These are phyloP conservation scores for Blastobotrys elegans DNA, from an alignment of 1,139 yeast species.

Conservation along the genomic window DNA sequence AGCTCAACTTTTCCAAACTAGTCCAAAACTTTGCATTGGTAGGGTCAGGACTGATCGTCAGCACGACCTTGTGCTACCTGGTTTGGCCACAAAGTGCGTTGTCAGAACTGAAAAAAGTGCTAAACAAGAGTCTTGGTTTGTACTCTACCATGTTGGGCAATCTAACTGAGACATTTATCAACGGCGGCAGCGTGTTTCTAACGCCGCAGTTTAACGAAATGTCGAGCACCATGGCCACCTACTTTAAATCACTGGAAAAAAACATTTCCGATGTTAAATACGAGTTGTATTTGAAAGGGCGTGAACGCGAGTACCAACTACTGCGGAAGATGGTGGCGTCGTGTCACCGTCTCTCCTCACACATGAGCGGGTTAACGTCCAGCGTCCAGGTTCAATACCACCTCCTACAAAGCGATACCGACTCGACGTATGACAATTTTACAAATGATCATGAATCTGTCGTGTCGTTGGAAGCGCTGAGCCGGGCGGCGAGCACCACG, in stretches of 20 bases:
- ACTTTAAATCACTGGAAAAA: constrained; percentile 40
- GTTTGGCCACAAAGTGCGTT: constrained; percentile 65
- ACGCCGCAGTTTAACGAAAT: constrained; percentile 39
- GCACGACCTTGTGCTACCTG: constrained; percentile 54
- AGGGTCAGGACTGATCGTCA: constrained; percentile 53
- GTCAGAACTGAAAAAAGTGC: constrained; percentile 40
- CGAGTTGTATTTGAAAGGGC: constrained; percentile 54
- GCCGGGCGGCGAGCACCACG: not conserved
- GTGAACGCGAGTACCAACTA: constrained; percentile 48
- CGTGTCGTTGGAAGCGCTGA: constrained; percentile 13
- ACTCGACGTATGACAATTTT: constrained; percentile 15
- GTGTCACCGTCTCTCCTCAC: constrained; percentile 50
- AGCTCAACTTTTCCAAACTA: constrained; percentile 54
- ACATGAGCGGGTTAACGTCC: constrained; percentile 61
- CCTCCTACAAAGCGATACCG: constrained; percentile 34
- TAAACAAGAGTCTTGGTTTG: constrained; percentile 50
- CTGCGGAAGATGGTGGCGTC: constrained; percentile 47
- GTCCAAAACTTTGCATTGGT: constrained; percentile 56
- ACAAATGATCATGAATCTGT: constrained; percentile 13
- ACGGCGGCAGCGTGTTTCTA: constrained; percentile 40
- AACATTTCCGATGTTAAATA: constrained; percentile 56
- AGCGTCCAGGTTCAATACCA: constrained; percentile 66
- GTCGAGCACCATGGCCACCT: constrained; percentile 39
- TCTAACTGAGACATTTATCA: constrained; percentile 50
- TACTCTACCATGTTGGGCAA: constrained; percentile 50